Conservation (phyloP, 306 rosid species). For the Vigna angularis region DNA sequence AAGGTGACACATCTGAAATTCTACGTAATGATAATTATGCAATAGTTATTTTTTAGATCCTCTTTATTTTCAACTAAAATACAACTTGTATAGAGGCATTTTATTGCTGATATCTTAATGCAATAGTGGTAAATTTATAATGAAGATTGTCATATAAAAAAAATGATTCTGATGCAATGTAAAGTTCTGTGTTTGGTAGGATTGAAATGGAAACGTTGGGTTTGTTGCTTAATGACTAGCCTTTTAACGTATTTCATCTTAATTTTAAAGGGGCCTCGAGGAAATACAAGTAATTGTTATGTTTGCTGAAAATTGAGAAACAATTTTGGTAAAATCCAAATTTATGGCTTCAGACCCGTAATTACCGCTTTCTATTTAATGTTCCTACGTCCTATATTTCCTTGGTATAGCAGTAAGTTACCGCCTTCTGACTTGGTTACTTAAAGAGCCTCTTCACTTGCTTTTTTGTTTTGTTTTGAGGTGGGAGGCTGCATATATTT, state of each 20-base stretch:
- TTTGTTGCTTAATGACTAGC: background rate
- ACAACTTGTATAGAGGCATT: background rate
- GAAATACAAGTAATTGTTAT: background rate
- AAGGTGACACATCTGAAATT: conserved; percentile 63
- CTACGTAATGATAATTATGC: background rate
- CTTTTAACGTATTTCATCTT: background rate
- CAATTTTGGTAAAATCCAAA: background rate
- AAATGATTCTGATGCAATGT: background rate
- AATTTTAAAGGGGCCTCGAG: background rate
- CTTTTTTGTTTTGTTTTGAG: background rate
- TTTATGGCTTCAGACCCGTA: conserved; percentile 9
- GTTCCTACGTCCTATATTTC: background rate
- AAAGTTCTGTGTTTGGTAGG: background rate
- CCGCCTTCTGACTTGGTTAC: background rate
- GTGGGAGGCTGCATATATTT: background rate
- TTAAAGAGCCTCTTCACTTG: background rate
- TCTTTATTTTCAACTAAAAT: background rate
- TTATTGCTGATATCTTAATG: conserved; percentile 17
- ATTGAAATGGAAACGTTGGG: background rate
- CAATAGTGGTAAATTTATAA: background rate
- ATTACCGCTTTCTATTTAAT: conserved; percentile 6
- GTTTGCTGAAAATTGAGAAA: background rate
- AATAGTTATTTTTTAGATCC: background rate
- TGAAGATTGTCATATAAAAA: background rate
- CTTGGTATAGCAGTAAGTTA: too few relatives aligned